A percentile compares a stretch with the other conserved stretches of the same genome.
Conservation (phyloP, 2,329 filamentous ascomycete genomes). For the Fusarium nurragi region DNA sequence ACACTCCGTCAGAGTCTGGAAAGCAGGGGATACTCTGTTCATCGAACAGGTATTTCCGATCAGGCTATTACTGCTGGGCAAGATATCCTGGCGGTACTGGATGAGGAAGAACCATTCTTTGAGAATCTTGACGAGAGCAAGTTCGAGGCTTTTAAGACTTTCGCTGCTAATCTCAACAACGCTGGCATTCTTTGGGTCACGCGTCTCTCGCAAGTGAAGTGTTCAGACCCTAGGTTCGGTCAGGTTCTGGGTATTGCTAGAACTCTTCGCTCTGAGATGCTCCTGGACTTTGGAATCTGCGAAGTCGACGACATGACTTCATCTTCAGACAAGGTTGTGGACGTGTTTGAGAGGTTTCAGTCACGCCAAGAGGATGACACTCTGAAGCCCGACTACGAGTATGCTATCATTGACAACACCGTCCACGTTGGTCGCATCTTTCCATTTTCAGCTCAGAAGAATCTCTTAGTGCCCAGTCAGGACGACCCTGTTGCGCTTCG, state of each 20-base stretch:
- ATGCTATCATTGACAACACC: background rate
- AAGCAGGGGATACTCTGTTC: background rate
- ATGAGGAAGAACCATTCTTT: constrained; percentile 4
- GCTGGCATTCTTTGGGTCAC: background rate
- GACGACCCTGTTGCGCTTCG: background rate
- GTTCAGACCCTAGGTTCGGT: background rate
- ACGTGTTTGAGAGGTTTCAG: background rate
- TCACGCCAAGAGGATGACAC: background rate
- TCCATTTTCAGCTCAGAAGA: background rate
- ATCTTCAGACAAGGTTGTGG: background rate
- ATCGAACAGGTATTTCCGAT: background rate
- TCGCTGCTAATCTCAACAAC: background rate
- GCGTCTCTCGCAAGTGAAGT: background rate
- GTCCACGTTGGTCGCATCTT: background rate
- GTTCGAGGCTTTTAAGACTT: background rate
- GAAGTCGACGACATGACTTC: background rate
- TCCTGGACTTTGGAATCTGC: background rate
- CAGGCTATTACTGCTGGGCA: background rate
- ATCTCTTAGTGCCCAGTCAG: background rate
- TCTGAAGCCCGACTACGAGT: constrained; percentile 5
- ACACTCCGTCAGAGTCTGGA: background rate
- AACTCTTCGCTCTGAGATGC: background rate
- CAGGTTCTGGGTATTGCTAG: background rate
- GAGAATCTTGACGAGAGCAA: background rate
- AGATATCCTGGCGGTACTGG: background rate